phyloP scores from a whole-genome alignment of 2,329 filamentous ascomycete genomes.

The Ophiostoma himal-ulmi region DNA sequence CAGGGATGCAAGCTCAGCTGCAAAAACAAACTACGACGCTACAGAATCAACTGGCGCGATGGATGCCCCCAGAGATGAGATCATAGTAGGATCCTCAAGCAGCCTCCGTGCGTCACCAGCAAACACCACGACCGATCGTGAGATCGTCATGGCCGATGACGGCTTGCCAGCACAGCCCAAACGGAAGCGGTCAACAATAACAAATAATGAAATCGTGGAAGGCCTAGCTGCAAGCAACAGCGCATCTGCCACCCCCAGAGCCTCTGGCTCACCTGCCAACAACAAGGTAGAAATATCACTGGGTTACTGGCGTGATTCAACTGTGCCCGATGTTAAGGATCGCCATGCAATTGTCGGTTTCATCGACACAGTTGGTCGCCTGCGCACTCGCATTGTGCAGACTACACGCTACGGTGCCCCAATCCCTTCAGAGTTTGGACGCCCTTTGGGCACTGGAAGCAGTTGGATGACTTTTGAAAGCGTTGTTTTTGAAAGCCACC shows the following conservation, averaged over 20 bases:
- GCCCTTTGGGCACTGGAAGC: constrained; percentile 54
- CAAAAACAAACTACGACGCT: constrained; percentile 1
- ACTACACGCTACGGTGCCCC: constrained; percentile 44
- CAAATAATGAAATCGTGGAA: neutral
- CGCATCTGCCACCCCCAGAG: constrained; percentile 26
- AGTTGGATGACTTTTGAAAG: constrained; percentile 61
- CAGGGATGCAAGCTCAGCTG: neutral
- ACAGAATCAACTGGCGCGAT: constrained; percentile 29
- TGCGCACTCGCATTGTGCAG: constrained; percentile 54
- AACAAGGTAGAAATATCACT: constrained; percentile 44
- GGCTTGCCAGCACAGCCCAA: constrained; percentile 9
- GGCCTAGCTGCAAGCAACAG: constrained; percentile 30
- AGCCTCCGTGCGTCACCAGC: constrained; percentile 26
- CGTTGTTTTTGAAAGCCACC: constrained; percentile 53
- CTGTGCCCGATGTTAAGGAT: constrained; percentile 41
- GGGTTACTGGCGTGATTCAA: constrained; percentile 57
- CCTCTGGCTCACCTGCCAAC: neutral
- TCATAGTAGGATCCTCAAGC: constrained; percentile 39
- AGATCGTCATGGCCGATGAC: constrained; percentile 39
- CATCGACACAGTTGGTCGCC: constrained; percentile 55
- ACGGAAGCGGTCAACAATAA: constrained; percentile 9
- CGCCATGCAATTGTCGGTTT: constrained; percentile 59
- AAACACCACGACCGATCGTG: constrained; percentile 36
- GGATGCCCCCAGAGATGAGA: constrained; percentile 46
- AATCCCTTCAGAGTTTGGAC: constrained; percentile 42